A percentile compares a stretch with the other conserved stretches of the same genome.
phyloP scores from a whole-genome alignment of 2,329 filamentous ascomycete genomes.

The Ophiosphaerella korrae region DNA sequence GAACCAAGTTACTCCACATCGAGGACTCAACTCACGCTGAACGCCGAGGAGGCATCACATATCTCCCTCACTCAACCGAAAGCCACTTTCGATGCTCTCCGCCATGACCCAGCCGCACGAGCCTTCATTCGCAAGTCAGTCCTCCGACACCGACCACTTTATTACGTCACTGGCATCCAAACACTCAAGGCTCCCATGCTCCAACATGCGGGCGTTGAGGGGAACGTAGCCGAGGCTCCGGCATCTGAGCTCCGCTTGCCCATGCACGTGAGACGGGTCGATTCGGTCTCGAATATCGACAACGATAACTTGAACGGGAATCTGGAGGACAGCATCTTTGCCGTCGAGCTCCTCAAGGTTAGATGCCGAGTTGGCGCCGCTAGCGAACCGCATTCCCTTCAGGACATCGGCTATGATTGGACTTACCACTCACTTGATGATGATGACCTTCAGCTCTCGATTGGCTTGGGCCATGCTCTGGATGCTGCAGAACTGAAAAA shows the following conservation, averaged over 20 bases:
- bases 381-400: slow-evolving; percentile 32
- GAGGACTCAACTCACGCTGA: slow-evolving; percentile 3
- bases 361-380: slow-evolving; percentile 26
- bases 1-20: neutral
- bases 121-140: slow-evolving; percentile 29
- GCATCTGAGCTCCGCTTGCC: slow-evolving; percentile 17
- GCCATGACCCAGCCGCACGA: slow-evolving; percentile 22
- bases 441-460: slow-evolving; percentile 30
- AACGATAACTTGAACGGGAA: slow-evolving; percentile 7
- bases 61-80: slow-evolving; percentile 17
- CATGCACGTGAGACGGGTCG: slow-evolving; percentile 26
- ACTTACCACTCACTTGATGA: slow-evolving; percentile 29
- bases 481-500: neutral
- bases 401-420: slow-evolving; percentile 36
- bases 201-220: slow-evolving; percentile 11
- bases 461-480: slow-evolving; percentile 33
- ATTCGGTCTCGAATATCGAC: slow-evolving; percentile 20
- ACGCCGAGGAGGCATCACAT: slow-evolving; percentile 25
- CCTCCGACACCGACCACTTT: slow-evolving; percentile 53
- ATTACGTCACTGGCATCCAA: slow-evolving; percentile 53
- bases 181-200: slow-evolving; percentile 47
- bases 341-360: slow-evolving; percentile 33
- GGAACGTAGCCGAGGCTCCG: slow-evolving; percentile 16
- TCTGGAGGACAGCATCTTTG: slow-evolving; percentile 18
- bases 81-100: slow-evolving; percentile 29